Conservation (phyloP, 768 basidiomycete species). For the Neoboletus brunneissimus region DNA sequence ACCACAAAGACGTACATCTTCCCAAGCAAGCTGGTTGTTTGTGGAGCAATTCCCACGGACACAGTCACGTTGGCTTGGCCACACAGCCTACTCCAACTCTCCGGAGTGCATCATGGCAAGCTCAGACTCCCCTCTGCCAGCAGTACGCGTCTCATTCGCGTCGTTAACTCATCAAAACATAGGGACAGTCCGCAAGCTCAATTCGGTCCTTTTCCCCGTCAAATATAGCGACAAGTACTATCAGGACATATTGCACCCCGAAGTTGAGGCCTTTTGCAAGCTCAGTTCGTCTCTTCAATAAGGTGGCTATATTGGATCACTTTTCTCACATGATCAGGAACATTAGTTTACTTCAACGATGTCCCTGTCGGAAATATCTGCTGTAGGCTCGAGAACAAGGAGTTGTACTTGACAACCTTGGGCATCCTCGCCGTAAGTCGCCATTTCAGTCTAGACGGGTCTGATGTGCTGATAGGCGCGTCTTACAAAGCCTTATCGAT, state of each 20-base stretch:
- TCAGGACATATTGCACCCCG: slow-evolving; percentile 68
- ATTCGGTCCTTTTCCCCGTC: slow-evolving; percentile 83
- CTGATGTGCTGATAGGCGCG: slow-evolving; percentile 13
- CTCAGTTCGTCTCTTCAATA: slow-evolving; percentile 57
- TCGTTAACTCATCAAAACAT: slow-evolving; percentile 79
- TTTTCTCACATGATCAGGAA: slow-evolving; percentile 27
- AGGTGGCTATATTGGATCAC: slow-evolving; percentile 7
- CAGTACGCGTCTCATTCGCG: slow-evolving; percentile 61
- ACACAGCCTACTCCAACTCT: slow-evolving; percentile 15
- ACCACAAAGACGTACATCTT: slow-evolving; percentile 17
- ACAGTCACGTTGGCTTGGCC: slow-evolving; percentile 13
- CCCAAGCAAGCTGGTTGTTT: slow-evolving; percentile 7
- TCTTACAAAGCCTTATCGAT: slow-evolving; percentile 72
- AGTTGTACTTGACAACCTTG: slow-evolving; percentile 84
- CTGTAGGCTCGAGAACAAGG: slow-evolving; percentile 72
- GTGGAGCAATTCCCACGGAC: slow-evolving; percentile 22
- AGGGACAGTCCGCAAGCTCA: slow-evolving; percentile 61
- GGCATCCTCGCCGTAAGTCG: slow-evolving; percentile 78
- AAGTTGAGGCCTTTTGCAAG: slow-evolving; percentile 84
- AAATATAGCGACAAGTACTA: slow-evolving; percentile 90
- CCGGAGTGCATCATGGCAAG: slow-evolving; percentile 20
- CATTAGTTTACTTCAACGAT: slow-evolving; percentile 87
- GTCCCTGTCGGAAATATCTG: slow-evolving; percentile 87
- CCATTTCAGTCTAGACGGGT: slow-evolving; percentile 9
- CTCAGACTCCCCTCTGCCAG: slow-evolving; percentile 16